These are phyloP conservation scores for Colletotrichum scovillei DNA, from an alignment of 2,329 filamentous ascomycete genomes.

Conservation along the genomic window DNA sequence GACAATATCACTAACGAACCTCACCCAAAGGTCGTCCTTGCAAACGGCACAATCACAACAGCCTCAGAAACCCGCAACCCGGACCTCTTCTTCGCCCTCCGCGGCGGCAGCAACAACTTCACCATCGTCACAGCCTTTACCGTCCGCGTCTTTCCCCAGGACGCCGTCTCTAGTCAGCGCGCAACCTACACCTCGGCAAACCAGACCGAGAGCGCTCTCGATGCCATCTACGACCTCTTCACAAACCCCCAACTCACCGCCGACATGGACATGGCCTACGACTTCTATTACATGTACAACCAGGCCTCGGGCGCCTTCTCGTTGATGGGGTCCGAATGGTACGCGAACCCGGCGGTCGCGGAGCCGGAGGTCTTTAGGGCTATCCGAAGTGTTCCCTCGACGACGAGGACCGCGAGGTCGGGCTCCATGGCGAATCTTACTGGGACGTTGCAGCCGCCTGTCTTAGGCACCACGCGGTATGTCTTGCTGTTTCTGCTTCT, in stretches of 20 bases:
- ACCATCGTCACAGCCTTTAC: slow-evolving; percentile 64
- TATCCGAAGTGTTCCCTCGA: background rate
- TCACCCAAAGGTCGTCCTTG: slow-evolving; percentile 52
- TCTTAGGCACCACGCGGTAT: too few species aligned
- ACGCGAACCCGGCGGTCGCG: background rate
- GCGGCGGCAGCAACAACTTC: slow-evolving; percentile 66
- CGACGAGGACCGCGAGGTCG: background rate
- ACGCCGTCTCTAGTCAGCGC: background rate
- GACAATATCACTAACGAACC: too few species aligned
- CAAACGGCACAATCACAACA: slow-evolving; percentile 53
- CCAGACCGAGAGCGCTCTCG: background rate
- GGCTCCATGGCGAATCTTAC: background rate
- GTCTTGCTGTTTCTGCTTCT: background rate
- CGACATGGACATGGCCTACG: background rate
- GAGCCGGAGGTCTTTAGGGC: background rate
- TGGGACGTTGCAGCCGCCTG: background rate
- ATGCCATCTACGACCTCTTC: background rate
- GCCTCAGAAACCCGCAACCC: slow-evolving; percentile 54
- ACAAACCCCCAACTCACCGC: background rate
- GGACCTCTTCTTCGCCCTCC: slow-evolving; percentile 68
- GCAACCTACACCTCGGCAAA: background rate
- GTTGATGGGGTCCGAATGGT: background rate
- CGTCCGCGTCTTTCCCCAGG: background rate
- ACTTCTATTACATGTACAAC: background rate
- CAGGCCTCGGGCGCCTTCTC: background rate